These are phyloP conservation scores for Globisporangium parvum DNA, from an alignment of 352 stramenopile species.

Conservation along the genomic window DNA sequence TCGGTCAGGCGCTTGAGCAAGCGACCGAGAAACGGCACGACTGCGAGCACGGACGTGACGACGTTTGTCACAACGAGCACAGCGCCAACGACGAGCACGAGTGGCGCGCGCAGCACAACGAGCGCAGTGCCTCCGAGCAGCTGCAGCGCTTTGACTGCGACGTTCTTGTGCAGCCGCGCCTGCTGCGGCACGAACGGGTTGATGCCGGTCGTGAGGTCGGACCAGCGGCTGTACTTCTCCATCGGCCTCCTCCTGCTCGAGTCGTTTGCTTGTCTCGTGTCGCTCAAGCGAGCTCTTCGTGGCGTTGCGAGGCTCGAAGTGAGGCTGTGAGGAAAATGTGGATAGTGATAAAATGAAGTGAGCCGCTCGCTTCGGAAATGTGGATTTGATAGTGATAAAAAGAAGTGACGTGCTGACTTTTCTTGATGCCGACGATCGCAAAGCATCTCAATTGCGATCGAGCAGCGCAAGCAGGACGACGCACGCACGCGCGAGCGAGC, in stretches of 20 bases:
- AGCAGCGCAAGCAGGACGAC: too few relatives aligned
- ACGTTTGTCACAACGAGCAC: constrained; percentile 44
- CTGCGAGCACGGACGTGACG: constrained; percentile 44
- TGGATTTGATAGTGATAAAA: too few relatives aligned
- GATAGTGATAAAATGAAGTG: too few relatives aligned
- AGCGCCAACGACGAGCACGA: constrained; percentile 34
- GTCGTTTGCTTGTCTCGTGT: neutral
- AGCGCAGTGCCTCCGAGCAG: constrained; percentile 37
- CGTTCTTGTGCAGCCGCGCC: constrained; percentile 40
- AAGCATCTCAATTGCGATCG: too few relatives aligned
- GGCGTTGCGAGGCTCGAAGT: neutral
- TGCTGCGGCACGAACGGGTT: constrained; percentile 84
- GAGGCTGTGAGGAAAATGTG: too few relatives aligned
- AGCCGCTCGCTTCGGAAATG: too few relatives aligned
- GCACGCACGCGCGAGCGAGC: neutral
- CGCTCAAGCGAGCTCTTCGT: too few relatives aligned
- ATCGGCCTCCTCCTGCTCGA: constrained; percentile 24
- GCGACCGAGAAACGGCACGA: constrained; percentile 61
- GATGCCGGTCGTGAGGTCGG: constrained; percentile 79
- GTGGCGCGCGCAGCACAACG: constrained; percentile 41
- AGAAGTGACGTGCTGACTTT: too few relatives aligned
- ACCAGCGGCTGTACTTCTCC: constrained; percentile 86
- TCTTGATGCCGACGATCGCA: too few relatives aligned
- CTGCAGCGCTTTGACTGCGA: constrained; percentile 35
- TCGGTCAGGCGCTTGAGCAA: constrained; percentile 63